phyloP scores from a whole-genome alignment of 1,284 basidiomycete genomes.

The Ustilago crameri region DNA sequence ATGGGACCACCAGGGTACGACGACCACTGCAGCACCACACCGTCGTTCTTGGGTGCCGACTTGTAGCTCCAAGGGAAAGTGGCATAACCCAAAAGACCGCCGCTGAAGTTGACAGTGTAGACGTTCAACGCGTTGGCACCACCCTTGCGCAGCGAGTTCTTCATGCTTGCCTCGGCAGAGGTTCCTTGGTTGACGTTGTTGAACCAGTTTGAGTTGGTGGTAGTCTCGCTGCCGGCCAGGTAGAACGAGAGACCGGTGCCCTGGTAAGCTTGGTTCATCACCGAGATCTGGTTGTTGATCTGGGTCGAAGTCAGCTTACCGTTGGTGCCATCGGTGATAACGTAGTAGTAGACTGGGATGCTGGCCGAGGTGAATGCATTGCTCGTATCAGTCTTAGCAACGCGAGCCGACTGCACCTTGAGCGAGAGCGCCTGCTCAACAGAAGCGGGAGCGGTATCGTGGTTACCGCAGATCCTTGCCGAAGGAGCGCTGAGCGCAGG shows the following conservation, averaged over 20 bases:
- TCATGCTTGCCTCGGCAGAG: slow-evolving; percentile 72
- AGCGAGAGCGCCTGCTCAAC: slow-evolving; percentile 23
- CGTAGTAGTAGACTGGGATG: slow-evolving; percentile 51
- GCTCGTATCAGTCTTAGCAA: slow-evolving; percentile 1
- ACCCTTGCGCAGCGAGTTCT: slow-evolving; percentile 71
- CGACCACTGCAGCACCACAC: slow-evolving; percentile 25
- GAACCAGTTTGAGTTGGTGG: slow-evolving; percentile 73
- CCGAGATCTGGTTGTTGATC: slow-evolving; percentile 70
- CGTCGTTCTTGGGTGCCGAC: slow-evolving; percentile 68
- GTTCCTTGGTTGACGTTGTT: slow-evolving; percentile 70
- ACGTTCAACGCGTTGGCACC: slow-evolving; percentile 72
- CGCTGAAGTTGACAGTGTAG: slow-evolving; percentile 70
- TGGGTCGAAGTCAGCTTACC: slow-evolving; percentile 29
- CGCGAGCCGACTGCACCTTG: slow-evolving; percentile 11
- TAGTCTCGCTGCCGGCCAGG: slow-evolving; percentile 69
- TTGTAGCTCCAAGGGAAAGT: slow-evolving; percentile 70
- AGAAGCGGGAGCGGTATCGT: slow-evolving; percentile 12
- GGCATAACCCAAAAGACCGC: slow-evolving; percentile 69
- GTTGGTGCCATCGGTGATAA: slow-evolving; percentile 46
- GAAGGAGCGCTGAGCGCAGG: slow-evolving; percentile 25
- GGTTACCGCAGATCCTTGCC: slow-evolving; percentile 18
- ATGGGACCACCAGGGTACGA: slow-evolving; percentile 71
- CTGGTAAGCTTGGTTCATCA: slow-evolving; percentile 72
- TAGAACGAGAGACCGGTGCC: slow-evolving; percentile 71
- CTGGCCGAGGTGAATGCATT: slow-evolving; percentile 17